Conservation (phyloP, 2,329 filamentous ascomycete species). For the Podosphaera fusca region DNA sequence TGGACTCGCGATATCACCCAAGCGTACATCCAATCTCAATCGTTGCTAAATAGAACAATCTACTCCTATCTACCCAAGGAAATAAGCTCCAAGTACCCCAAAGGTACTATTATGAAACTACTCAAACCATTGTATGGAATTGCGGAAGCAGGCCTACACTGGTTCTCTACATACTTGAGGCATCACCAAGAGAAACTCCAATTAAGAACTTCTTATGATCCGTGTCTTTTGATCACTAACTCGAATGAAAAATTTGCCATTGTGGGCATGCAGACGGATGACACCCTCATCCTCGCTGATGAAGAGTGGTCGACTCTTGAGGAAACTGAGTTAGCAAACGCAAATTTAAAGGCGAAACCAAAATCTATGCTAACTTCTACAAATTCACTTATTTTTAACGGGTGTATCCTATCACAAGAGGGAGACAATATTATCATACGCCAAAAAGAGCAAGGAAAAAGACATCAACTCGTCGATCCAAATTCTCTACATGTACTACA, state of each 20-base stretch:
- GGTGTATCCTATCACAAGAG: too few relatives aligned
- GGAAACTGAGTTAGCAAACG: too few relatives aligned
- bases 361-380: too few relatives aligned
- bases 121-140: background rate
- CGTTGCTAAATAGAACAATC: background rate
- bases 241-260: background rate
- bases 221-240: background rate
- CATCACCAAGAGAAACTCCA: background rate
- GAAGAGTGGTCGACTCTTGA: too few relatives aligned
- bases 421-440: too few relatives aligned
- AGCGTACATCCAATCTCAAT: background rate
- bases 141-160: background rate
- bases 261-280: background rate
- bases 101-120: background rate
- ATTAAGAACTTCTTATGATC: background rate
- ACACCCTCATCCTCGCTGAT: too few relatives aligned
- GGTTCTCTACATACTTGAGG: background rate
- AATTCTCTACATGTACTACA: too few relatives aligned
- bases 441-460: too few relatives aligned
- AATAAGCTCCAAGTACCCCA: background rate
- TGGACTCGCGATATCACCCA: background rate
- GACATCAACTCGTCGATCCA: too few relatives aligned
- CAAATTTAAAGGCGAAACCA: too few relatives aligned
- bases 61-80: background rate
- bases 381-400: too few relatives aligned